phyloP scores from a whole-genome alignment of 306 rosid genomes.

The Leucaena leucocephala region DNA sequence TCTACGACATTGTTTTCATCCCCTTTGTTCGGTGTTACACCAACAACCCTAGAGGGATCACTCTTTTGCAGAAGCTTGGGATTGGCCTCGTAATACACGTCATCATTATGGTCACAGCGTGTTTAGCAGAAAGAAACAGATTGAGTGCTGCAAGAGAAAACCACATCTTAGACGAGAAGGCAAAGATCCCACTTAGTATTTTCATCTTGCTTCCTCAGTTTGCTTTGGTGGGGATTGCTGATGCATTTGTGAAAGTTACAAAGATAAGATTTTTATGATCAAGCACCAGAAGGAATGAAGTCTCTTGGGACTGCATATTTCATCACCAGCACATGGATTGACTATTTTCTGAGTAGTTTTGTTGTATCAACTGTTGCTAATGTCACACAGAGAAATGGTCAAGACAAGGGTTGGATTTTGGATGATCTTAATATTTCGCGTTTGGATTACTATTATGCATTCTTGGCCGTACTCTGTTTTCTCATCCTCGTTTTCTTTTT shows the following conservation, averaged over 20 bases:
- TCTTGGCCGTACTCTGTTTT: conserved; percentile 54
- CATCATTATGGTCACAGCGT: conserved; percentile 53
- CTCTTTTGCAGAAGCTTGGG: conserved; percentile 71
- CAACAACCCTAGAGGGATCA: conserved; percentile 77
- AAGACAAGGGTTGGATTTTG: conserved; percentile 65
- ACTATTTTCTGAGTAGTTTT: conserved; percentile 64
- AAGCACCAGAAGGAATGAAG: conserved; percentile 76
- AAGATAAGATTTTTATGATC: conserved; percentile 81
- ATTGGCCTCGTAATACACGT: conserved; percentile 61
- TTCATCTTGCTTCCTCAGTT: conserved; percentile 58
- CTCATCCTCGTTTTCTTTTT: conserved; percentile 66
- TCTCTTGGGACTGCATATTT: conserved; percentile 74
- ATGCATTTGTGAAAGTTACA: conserved; percentile 65
- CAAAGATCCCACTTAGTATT: conserved; percentile 63
- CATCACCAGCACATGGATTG: conserved; percentile 63
- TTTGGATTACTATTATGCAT: conserved; percentile 66
- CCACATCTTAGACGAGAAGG: conserved; percentile 22
- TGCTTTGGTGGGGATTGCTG: conserved; percentile 67
- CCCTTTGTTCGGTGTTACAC: conserved; percentile 52
- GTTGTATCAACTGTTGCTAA: conserved; percentile 57
- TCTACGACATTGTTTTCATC: conserved; percentile 62
- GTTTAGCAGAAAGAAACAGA: conserved; percentile 54
- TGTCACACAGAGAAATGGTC: conserved; percentile 49
- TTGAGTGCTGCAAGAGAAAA: conserved; percentile 51
- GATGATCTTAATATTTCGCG: conserved; percentile 66